Conservation (phyloP, 2,329 filamentous ascomycete genomes). For the Mycosphaerella sp. region DNA sequence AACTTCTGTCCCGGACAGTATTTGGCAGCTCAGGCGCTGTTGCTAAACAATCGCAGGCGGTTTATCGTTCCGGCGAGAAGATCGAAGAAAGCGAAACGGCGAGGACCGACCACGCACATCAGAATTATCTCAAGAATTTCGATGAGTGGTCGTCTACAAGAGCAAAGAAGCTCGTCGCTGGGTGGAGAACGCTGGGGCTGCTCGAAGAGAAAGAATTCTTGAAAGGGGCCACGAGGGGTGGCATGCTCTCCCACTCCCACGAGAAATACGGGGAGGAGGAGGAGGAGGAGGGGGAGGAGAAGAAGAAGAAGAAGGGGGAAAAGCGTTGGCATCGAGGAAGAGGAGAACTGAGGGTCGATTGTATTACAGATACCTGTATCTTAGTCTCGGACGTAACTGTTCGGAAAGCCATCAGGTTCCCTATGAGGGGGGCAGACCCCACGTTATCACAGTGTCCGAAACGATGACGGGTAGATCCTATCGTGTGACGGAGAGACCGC, state of each 20-base stretch:
- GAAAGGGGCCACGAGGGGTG: slow-evolving; percentile 20
- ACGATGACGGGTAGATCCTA: no score
- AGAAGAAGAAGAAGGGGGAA: not conserved
- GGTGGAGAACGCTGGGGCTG: slow-evolving; percentile 23
- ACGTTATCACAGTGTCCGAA: no score
- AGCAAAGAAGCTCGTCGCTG: slow-evolving; percentile 19
- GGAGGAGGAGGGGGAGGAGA: slow-evolving; percentile 1
- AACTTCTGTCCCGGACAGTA: not conserved
- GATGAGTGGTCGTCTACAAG: slow-evolving; percentile 12
- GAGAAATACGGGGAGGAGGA: not conserved
- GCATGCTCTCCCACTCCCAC: slow-evolving; percentile 12
- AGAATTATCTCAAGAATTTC: slow-evolving; percentile 17
- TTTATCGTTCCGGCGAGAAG: not conserved
- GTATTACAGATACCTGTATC: no score
- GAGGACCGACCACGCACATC: not conserved
- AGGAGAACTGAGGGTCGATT: no score
- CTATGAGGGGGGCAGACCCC: no score
- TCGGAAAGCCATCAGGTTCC: no score
- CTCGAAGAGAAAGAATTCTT: slow-evolving; percentile 22
- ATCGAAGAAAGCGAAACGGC: not conserved
- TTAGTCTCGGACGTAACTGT: no score
- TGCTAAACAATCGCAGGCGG: not conserved
- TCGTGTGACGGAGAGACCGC: no score
- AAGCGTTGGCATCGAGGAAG: no score
- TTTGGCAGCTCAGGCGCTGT: not conserved